A percentile compares a stretch with the other conserved stretches of the same genome.
phyloP scores from a whole-genome alignment of 371 early-diverging fungal genomes.

The Apophysomyces sp. region DNA sequence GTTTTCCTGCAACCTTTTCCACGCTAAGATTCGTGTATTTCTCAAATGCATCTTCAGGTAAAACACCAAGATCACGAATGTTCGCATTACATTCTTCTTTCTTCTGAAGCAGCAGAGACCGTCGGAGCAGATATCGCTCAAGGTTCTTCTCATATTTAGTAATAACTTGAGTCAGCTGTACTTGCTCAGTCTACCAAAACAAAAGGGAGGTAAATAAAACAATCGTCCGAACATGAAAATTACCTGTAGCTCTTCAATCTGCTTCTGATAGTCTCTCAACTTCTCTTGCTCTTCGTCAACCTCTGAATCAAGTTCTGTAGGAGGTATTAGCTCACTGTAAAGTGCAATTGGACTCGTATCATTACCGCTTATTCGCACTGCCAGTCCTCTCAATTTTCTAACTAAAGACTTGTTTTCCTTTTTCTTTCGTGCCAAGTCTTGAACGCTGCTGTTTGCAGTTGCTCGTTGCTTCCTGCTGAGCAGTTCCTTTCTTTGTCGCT shows the following conservation, averaged over 20 bases:
- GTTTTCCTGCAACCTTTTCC: constrained; percentile 40
- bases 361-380: constrained; percentile 29
- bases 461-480: constrained; percentile 53
- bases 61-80: constrained; percentile 92
- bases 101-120: constrained; percentile 74
- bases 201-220: neutral
- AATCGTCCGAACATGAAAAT: neutral
- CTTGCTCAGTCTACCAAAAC: constrained; percentile 23
- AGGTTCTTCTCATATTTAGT: constrained; percentile 62
- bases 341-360: neutral
- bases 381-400: constrained; percentile 32
- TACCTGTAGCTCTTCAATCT: constrained; percentile 61
- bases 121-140: constrained; percentile 77
- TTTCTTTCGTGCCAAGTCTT: constrained; percentile 46
- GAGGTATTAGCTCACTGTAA: neutral
- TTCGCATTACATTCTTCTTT: constrained; percentile 86
- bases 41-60: constrained; percentile 94
- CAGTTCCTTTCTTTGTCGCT: constrained; percentile 61
- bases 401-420: constrained; percentile 52
- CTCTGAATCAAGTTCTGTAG: constrained; percentile 36
- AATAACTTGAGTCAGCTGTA: constrained; percentile 14
- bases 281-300: constrained; percentile 38
- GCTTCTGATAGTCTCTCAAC: constrained; percentile 28
- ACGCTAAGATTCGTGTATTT: constrained; percentile 55
- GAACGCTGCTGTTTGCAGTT: constrained; percentile 25